Evolutionary conservation across 176 grass and related monocot species (phyloP).

Genomic region (Phragmites australis): DNA sequence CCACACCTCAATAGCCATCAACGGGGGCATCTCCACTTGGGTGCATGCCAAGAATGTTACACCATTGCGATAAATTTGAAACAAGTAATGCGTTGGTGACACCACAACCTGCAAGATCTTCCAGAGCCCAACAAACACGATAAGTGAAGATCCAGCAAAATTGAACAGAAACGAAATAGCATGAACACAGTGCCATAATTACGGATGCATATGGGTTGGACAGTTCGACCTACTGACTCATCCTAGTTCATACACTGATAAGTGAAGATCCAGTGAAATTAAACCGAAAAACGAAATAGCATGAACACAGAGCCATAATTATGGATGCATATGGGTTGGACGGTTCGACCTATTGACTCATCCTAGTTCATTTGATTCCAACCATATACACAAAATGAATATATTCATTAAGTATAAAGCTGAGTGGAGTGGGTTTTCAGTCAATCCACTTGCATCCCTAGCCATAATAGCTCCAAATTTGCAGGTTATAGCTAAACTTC

Average conservation of each 20-base stretch:
- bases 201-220: not conserved
- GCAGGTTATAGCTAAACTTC: not conserved
- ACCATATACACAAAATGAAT: not conserved
- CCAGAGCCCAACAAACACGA: not conserved
- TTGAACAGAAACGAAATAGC: not conserved
- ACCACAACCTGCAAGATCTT: conserved; percentile 80
- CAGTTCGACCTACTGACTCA: not conserved
- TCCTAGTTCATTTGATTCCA: not conserved
- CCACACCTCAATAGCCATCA: conserved; percentile 79
- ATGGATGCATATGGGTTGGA: not conserved
- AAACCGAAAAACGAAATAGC: not conserved
- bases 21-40: conserved; percentile 81
- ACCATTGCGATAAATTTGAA: conserved; percentile 67
- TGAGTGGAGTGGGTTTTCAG: not conserved
- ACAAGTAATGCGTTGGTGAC: conserved; percentile 91
- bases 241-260: too few species aligned
- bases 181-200: not conserved
- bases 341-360: not conserved
- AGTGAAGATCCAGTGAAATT: not conserved
- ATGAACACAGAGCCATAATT: not conserved
- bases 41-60: conserved; percentile 81
- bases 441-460: not conserved
- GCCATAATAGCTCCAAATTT: conserved; percentile 4
- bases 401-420: not conserved
- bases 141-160: not conserved